Conservation (phyloP, 2,329 filamentous ascomycete genomes). For the Tolypocladium amazonense region DNA sequence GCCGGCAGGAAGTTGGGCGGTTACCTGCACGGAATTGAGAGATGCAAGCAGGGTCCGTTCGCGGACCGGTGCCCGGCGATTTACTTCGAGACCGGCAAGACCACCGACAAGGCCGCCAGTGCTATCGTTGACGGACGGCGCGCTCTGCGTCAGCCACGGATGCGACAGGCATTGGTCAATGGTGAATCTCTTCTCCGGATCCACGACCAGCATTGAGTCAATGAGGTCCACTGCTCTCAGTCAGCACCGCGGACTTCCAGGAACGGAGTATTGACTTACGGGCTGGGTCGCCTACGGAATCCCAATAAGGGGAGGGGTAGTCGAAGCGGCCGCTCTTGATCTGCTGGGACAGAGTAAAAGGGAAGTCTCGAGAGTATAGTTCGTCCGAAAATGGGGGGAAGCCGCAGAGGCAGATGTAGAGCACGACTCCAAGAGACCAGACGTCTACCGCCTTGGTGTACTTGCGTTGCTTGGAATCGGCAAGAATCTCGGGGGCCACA, state of each 20-base stretch:
- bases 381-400: slow-evolving; percentile 97
- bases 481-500: slow-evolving; percentile 89
- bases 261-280: slow-evolving; percentile 28
- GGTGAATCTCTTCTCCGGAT: slow-evolving; percentile 72
- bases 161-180: slow-evolving; percentile 87
- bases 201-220: slow-evolving; percentile 85
- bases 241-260: neutral
- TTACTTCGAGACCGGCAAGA: slow-evolving; percentile 71
- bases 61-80: slow-evolving; percentile 65
- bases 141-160: slow-evolving; percentile 68
- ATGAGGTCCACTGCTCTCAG: slow-evolving; percentile 60
- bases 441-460: slow-evolving; percentile 95
- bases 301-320: slow-evolving; percentile 92
- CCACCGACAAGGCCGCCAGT: slow-evolving; percentile 89
- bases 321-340: slow-evolving; percentile 84
- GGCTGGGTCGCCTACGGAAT: slow-evolving; percentile 52
- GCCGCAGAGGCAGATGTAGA: slow-evolving; percentile 94
- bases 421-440: slow-evolving; percentile 94
- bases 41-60: slow-evolving; percentile 78
- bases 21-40: slow-evolving; percentile 61
- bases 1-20: slow-evolving; percentile 42
- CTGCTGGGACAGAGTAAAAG: slow-evolving; percentile 78
- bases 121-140: slow-evolving; percentile 62
- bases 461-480: slow-evolving; percentile 67
- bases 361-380: slow-evolving; percentile 68